Base-by-base conservation (phyloP, 2,329 filamentous ascomycete genomes). In the Hypoxylon sp. region DNA sequence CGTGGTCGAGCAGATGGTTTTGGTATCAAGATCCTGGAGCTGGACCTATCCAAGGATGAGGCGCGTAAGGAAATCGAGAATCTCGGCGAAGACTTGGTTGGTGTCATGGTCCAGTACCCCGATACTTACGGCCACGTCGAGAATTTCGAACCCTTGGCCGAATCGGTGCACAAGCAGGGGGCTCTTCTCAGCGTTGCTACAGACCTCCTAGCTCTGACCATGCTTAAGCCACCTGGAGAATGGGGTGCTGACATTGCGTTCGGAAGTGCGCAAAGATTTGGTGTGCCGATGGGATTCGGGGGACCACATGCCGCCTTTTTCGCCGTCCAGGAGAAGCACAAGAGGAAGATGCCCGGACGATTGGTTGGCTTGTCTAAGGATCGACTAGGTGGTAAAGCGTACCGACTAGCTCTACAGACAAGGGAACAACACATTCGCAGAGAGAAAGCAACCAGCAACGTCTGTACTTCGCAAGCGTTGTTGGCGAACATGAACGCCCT, bases 221-320 rank as follows among this genome's bases (percentile, higher is more conserved):
- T 97, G 10, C 87, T 98, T 55, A 96, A 92, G 55, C 93, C 95
- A 0, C 95, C 95, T 0, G 94, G 94, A 53, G 95, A 98, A 78
- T 98, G 95, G 82, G 95, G 95, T 46, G 95, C 95, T 22, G 95
- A 98, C 78, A 93, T 98, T 74, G 95, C 94, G 4, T 97, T 98
- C 78, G 95, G 95, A 72, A 97, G 91, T 77, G 91, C 95, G 14
- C 95, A 98, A 83, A 87, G 95, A 65, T 92, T 98, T 68, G 95
- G 95, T 79, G 93, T 98, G 11, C 94, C 95, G 1, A 89, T 98
- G 78, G 95, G 95, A 54, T 97, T 91, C 74, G 95, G 95, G 76
- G 95, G 95, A 19, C 95, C 95, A n/a, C 95, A 98, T 77, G 95
- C 95, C 26, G 95, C 94, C 17, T 98, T 98, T 87, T 98, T 98